Evolutionary conservation across 179 eudicot species (phyloP).

Genomic region (Spinacia oleracea): DNA sequence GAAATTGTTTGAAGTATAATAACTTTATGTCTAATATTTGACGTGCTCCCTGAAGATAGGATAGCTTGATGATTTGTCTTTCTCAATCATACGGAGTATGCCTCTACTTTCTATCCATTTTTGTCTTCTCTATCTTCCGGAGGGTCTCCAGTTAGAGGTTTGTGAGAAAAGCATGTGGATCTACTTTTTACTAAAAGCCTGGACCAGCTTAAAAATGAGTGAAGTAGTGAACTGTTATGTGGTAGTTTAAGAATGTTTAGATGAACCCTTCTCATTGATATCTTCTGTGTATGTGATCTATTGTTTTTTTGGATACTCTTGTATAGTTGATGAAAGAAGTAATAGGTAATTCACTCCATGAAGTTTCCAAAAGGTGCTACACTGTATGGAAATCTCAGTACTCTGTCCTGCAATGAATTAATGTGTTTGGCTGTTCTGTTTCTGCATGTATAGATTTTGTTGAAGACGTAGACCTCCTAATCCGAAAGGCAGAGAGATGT

Average conservation of each 20-base stretch:
- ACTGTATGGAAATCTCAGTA: background rate
- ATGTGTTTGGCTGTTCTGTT: background rate
- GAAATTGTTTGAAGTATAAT: background rate
- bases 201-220: background rate
- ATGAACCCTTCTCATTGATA: background rate
- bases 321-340: background rate
- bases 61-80: background rate
- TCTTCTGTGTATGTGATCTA: background rate
- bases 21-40: background rate
- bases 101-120: too few relatives aligned
- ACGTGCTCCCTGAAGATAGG: background rate
- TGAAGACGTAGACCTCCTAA: constrained; percentile 79
- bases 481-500: constrained; percentile 89
- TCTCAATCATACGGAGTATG: too few relatives aligned
- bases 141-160: background rate
- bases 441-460: constrained; percentile 52
- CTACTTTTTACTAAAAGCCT: background rate
- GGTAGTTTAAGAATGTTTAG: background rate
- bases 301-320: background rate
- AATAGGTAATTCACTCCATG: background rate
- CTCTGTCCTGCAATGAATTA: background rate
- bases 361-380: background rate
- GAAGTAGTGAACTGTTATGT: background rate
- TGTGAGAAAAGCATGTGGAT: background rate
- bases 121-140: background rate